Evolutionary conservation across 2,329 filamentous ascomycete species (phyloP), one percentile per base, ranked within the genome.

Genomic region (Ascocoryne sarcoides): DNA sequence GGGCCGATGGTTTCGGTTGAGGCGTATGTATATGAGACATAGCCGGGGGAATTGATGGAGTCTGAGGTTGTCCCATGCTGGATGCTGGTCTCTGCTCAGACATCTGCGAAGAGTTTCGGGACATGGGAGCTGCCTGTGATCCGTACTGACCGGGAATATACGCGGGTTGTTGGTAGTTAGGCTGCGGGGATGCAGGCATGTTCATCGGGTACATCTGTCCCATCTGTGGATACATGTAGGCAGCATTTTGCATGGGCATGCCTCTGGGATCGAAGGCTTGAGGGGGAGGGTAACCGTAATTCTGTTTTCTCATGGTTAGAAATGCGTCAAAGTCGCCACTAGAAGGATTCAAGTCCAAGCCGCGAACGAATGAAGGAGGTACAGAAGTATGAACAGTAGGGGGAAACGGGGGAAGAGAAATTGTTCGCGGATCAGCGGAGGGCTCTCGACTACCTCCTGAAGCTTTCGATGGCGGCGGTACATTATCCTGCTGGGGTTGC

Each of bases 71-170:
- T 2, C 57, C 59, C 52, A 60, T 56, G 46, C 57, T 61, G 1
- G 59, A 60, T 47, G 75, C 76, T 26, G 64, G 70, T 35, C 76
- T 67, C 16, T 56, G 54, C 55, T 79, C 74, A n/a, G 84, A 84
- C 41, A 83, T 73, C 62, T 92, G 84, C 2, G 87, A 93, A 2
- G 83, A 76, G 45, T 78, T 88, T 53, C 89, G 82, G 2, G 89
- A 92, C 82, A 95, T 89, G 30, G 68, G 66, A 60, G 82, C 75
- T 46, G 68, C 75, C 53, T 67, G 69, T 48, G 65, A 65, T 35
- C 45, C 48, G 45, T 62, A 62, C 40, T 60, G 59, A n/a, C 54
- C 51, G 8, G 57, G 56, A 16, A 56, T 55, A 37, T 58, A 58
- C 19, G 48, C 43, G 34, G 42, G 63, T 38, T 70, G 68, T 44